phyloP scores from a whole-genome alignment of 495 filamentous ascomycete genomes.

The Chlorociboria aeruginascens region DNA sequence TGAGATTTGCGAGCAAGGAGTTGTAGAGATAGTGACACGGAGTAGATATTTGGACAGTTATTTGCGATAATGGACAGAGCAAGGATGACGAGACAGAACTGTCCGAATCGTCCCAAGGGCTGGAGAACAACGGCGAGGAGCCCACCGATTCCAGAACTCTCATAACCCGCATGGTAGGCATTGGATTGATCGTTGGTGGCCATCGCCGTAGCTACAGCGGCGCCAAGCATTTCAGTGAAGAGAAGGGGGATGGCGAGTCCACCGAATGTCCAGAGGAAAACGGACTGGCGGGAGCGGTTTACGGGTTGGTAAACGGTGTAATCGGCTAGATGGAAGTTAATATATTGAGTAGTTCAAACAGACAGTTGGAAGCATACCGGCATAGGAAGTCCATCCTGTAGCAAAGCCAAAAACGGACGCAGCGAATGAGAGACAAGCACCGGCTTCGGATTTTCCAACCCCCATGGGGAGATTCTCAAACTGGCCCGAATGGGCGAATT shows the following conservation, averaged over 20 bases:
- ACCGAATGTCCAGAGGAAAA: constrained; percentile 59
- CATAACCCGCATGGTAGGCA: constrained; percentile 47
- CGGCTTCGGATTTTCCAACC: constrained; percentile 48
- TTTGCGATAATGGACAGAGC: constrained; percentile 71
- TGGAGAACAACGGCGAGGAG: constrained; percentile 58
- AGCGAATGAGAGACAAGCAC: constrained; percentile 57
- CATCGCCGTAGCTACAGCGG: constrained; percentile 58
- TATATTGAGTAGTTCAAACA: too few relatives aligned
- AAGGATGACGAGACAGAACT: constrained; percentile 73
- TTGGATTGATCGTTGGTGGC: constrained; percentile 30
- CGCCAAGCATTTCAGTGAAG: constrained; percentile 71
- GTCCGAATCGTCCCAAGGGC: constrained; percentile 60
- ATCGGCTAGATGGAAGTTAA: constrained; percentile 34
- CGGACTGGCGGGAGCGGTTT: constrained; percentile 39
- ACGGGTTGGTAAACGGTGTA: constrained; percentile 76
- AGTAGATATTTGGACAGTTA: constrained; percentile 88
- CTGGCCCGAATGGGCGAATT: constrained; percentile 62
- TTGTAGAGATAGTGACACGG: constrained; percentile 64
- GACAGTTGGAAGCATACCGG: constrained; percentile 13
- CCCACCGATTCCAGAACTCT: constrained; percentile 52
- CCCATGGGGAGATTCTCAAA: constrained; percentile 58
- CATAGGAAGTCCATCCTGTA: constrained; percentile 70
- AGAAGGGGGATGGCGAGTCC: constrained; percentile 62
- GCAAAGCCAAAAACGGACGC: constrained; percentile 67
- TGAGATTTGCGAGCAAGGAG: constrained; percentile 52